A percentile compares a stretch with the other conserved stretches of the same genome.
phyloP scores from a whole-genome alignment of 2,329 filamentous ascomycete species.

The Fusarium albidum region DNA sequence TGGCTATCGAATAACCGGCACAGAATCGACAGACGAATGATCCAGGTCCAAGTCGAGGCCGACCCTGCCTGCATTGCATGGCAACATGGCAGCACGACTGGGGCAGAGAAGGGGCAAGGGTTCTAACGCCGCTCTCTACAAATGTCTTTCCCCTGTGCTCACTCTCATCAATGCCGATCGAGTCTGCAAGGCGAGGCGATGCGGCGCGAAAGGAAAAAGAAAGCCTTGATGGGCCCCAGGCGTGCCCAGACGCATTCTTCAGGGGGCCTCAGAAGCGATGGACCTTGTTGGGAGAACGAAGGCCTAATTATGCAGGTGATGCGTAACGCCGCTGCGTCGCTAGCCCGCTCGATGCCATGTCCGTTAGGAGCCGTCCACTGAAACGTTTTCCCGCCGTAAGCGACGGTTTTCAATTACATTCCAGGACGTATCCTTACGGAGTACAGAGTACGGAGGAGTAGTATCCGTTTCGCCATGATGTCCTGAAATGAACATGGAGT shows the following conservation, averaged over 20 bases:
- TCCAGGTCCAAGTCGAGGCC: constrained; percentile 25
- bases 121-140: not conserved
- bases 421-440: not conserved
- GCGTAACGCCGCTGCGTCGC: constrained; percentile 2
- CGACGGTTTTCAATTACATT: constrained; percentile 30
- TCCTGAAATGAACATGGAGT: constrained; percentile 17
- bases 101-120: constrained; percentile 1
- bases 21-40: constrained; percentile 26
- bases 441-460: constrained; percentile 15
- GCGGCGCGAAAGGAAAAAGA: not conserved
- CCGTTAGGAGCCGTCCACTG: constrained; percentile 15
- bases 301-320: constrained; percentile 20
- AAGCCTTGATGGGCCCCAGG: not conserved
- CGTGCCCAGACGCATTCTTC: constrained; percentile 1
- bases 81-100: constrained; percentile 8
- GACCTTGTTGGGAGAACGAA: constrained; percentile 11
- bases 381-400: constrained; percentile 39
- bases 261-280: constrained; percentile 8
- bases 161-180: constrained; percentile 4
- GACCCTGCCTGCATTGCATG: constrained; percentile 20
- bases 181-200: not conserved
- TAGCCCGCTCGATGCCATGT: constrained; percentile 13
- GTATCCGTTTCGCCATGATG: constrained; percentile 33
- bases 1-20: constrained; percentile 23
- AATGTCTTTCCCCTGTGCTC: constrained; percentile 1